Conservation (phyloP, 2,329 filamentous ascomycete species). For the Chrysosporium queenslandicum region DNA sequence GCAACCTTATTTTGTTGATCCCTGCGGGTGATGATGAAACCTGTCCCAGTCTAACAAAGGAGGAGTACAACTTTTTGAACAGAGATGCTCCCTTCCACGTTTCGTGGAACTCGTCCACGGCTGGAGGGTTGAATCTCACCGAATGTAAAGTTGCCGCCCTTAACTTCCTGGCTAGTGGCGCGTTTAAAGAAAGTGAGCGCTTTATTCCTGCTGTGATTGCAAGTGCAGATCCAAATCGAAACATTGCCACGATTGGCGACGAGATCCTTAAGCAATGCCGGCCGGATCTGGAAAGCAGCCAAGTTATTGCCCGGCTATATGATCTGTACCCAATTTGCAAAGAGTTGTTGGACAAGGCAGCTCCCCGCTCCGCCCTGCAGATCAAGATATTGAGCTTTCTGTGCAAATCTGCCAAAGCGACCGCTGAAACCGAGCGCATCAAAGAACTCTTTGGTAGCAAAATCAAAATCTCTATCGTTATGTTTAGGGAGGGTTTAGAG, state of each 20-base stretch:
- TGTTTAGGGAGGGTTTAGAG: constrained; percentile 54
- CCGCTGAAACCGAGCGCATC: constrained; percentile 3
- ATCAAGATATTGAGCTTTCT: constrained; percentile 67
- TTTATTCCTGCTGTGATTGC: constrained; percentile 77
- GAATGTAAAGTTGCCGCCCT: constrained; percentile 61
- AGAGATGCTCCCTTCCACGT: constrained; percentile 39
- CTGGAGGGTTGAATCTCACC: constrained; percentile 54
- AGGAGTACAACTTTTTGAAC: constrained; percentile 61
- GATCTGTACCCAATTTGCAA: constrained; percentile 63
- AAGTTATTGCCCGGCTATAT: constrained; percentile 57
- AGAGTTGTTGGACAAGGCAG: constrained; percentile 27
- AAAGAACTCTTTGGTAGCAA: constrained; percentile 1
- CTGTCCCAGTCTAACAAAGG: constrained; percentile 53
- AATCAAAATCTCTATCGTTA: constrained; percentile 18
- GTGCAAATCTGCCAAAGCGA: constrained; percentile 52
- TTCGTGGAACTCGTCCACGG: constrained; percentile 53
- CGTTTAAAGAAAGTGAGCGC: constrained; percentile 73
- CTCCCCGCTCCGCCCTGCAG: constrained; percentile 56
- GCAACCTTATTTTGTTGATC: constrained; percentile 63
- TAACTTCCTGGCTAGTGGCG: constrained; percentile 68
- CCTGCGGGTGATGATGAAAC: constrained; percentile 37
- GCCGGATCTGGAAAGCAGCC: constrained; percentile 56
- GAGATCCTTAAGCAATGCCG: constrained; percentile 74
- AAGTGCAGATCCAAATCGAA: constrained; percentile 64
- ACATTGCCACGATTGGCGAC: constrained; percentile 73